Percentiles rank a stretch among this genome's conserved stretches.
phyloP scores from a whole-genome alignment of 139 green algal genomes.

The Auxenochlorella protothecoides region DNA sequence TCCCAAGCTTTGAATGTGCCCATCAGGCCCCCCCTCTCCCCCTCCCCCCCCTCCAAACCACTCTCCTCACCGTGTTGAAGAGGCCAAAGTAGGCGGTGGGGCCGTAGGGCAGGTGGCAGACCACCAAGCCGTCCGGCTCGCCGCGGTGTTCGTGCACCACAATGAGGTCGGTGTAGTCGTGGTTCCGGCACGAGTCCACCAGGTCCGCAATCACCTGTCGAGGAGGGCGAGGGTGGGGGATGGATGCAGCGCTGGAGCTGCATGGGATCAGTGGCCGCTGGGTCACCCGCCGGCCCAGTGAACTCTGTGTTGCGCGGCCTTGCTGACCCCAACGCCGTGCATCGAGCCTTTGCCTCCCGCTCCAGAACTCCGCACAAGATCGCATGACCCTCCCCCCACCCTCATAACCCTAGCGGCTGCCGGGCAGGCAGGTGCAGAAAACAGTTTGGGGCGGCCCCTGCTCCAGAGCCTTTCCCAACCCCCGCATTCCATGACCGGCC shows the following conservation, averaged over 20 bases:
- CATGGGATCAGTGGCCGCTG: no score
- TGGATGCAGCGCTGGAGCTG: background rate
- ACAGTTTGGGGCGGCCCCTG: no score
- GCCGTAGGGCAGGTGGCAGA: constrained; percentile 95
- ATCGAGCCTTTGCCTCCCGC: no score
- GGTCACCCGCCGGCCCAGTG: no score
- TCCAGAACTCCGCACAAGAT: background rate
- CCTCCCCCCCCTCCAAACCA: no score
- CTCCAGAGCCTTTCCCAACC: no score
- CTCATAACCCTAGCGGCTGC: background rate
- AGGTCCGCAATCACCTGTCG: constrained; percentile 67
- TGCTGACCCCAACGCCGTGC: no score
- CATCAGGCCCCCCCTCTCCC: background rate
- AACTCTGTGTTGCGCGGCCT: no score
- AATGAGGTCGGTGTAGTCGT: constrained; percentile 94
- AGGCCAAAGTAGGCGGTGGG: constrained; percentile 98
- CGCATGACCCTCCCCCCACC: background rate
- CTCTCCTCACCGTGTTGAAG: constrained; percentile 58
- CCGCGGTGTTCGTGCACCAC: constrained; percentile 96
- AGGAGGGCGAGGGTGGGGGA: background rate
- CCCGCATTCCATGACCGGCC: no score
- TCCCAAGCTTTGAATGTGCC: background rate
- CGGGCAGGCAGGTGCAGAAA: no score
- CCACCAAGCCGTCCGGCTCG: constrained; percentile 91
- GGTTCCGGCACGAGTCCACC: constrained; percentile 71